Evolutionary conservation across 164 flowering plant species (phyloP), one percentile per base, ranked within the genome.

Genomic region (Vitis rotundifolia): DNA sequence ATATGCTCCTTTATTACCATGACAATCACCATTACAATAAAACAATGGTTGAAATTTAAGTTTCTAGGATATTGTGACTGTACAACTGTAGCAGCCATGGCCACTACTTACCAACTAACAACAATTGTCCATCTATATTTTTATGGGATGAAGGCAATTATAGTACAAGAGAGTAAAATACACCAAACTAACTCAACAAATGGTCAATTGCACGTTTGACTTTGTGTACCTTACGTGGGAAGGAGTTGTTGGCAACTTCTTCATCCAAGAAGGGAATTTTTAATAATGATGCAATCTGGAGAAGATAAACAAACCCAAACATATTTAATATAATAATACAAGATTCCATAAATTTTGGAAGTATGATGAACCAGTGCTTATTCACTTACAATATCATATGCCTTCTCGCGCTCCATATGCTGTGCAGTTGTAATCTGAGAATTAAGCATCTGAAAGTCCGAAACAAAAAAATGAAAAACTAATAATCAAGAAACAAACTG

Each of bases 221-320:
- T 66, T 22, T 22, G 7, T 22, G 50, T 77, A 94, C 98, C 94
- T 96, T 93, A 48, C 89, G 90, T 1, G 91, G 85, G 61, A 74
- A 84, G 56, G 91, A 81, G 71, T 76, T 88, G 72, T 84, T 84
- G 37, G 83, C 84, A 77, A 80, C 82, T 75, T 93, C 97, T 71
- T 91, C 98, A 84, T 89, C 93, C 64, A 96, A 71, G 72, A 88
- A 90, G 7, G 97, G 98, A 51, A 96, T 92, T 84, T 90, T 90
- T 80, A 96, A 61, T 66, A 88, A 69, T 11, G 98, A 91, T n/a
- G 98, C 97, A 71, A 93, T 86, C 99, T 96, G 83, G 15, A 64
- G n/a, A 26, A 48, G 7, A 1, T 28, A 67, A 71, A 72, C 11
- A 19, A 49, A 67, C 8, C 67, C 50, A 67, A 55, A 59, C 13